Base-by-base conservation (phyloP, 1,284 basidiomycete genomes). In the Ceraceosorus guamensis region DNA sequence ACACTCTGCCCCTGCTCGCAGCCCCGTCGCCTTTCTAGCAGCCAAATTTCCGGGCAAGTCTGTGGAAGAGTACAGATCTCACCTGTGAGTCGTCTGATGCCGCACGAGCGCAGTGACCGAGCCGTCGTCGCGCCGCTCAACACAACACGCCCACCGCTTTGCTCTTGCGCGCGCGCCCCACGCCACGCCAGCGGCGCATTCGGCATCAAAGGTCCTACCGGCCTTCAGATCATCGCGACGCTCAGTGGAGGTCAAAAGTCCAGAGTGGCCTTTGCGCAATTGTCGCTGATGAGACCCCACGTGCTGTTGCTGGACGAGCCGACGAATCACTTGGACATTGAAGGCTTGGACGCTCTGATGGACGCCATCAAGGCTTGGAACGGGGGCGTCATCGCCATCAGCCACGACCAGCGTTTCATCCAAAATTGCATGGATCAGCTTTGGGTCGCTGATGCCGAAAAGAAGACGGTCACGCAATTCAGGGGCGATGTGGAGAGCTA, bases 291-390 rank as follows among this genome's bases (percentile, higher is more conserved):
- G 77, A 83, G 84, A 53, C 95, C 93, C 60, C 95, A 98, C 82
- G 80, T 97, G 79, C 88, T 98, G 79, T 91, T 91, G 78, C 82
- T 98, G 77, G 93, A 97, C 79, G 93, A 91, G 85, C 93, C 93
- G 60, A 95, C 92, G 68, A 97, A 97, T 81, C 93, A 97, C 79
- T 80, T 97, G 77, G 91, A 96, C 86, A 91, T 68, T 16, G 70
- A 74, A 43, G 93, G 92, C 83, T 82, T 98, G 57, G 95, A 99
- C 75, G 95, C 92, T 5, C 81, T 98, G 47, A 95, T 95, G 85
- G 79, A 82, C 24, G 95, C 91, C 0, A 79, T 98, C 65, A 83
- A 84, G 65, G 80, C 79, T 14, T 98, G 90, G 89, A 95, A 95
- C 71, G 95, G 95, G n/a, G 95, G 93, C 52, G 89, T 74, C 31